Base-by-base conservation (phyloP, 371 early-diverging fungal genomes). In the Haplosporangium sp. region DNA sequence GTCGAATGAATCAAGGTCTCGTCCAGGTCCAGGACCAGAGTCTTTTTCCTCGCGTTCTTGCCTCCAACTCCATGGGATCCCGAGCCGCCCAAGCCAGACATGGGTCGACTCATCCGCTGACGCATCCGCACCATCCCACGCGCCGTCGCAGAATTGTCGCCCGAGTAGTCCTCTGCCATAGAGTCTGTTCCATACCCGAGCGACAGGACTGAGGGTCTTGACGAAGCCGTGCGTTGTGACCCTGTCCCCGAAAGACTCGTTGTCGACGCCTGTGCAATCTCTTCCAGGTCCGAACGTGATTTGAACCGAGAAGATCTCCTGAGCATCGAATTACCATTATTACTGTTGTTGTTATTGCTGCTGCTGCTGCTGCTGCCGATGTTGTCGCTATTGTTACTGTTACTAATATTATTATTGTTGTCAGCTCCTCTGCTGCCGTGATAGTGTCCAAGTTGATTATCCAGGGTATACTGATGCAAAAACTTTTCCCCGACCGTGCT, bases 1-100 rank as follows among this genome's bases (percentile, higher is more conserved):
- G 95, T 92, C 20, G 97, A 95, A 83, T 98, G 98, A 23, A 99
- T 95, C 53, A 99, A 86, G 0, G 99, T 98, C 82, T 98, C 98
- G 73, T 99, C 99, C 58, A 99, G 85, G 84, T 99, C 99, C 66
- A 99, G 84, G 7, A 98, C 95, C 42, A 99, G 85, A 7, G 95
- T 96, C 82, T 97, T 97, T 59, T 80, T 73, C 64, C 75, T 69
- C 20, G 74, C 59, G 21, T 57, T 63, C 18, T 58, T 55, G 5
- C 64, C 60, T 48, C 62, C 75, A 54, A 41, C 50, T 20, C 68
- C 74, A 37, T 60, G 43, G 12, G 47, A 4, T 0, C 65, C 62
- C 1, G 67, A 63, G 0, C 23, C n/a, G 12, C 73, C 67, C 40
- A 76, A 45, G 29, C 79, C 72, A 1, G 79, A 71, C 63, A 58